phyloP scores from a whole-genome alignment of 2,329 filamentous ascomycete species.

The Colletotrichum musicola region DNA sequence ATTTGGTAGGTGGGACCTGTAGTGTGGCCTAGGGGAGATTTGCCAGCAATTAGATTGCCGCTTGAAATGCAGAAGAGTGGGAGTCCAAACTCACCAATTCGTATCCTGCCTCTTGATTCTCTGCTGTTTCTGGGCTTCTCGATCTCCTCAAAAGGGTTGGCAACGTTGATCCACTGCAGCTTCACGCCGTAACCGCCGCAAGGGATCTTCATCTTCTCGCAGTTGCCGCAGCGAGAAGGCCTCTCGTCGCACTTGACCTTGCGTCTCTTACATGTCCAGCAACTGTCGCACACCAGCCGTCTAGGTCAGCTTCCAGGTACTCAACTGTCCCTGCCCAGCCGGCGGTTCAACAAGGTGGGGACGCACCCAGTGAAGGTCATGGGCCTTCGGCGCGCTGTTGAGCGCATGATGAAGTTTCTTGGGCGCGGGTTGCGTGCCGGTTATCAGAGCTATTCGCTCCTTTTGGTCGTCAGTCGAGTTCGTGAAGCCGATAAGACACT shows the following conservation, averaged over 20 bases:
- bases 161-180: constrained; percentile 18
- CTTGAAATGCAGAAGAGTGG: no score
- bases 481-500: no score
- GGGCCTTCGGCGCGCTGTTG: background rate
- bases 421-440: no score
- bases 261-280: constrained; percentile 27
- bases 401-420: background rate
- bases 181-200: constrained; percentile 18
- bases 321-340: background rate
- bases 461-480: no score
- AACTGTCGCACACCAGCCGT: background rate
- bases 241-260: constrained; percentile 27
- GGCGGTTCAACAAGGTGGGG: background rate
- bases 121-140: background rate
- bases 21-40: background rate
- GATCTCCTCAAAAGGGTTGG: background rate
- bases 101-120: constrained; percentile 1
- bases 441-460: no score
- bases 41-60: no score
- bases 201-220: constrained; percentile 15
- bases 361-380: constrained; percentile 3
- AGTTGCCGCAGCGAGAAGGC: constrained; percentile 4
- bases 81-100: background rate
- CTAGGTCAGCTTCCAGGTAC: background rate
- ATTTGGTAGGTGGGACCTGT: background rate